A percentile compares a stretch with the other conserved stretches of the same genome.
Evolutionary conservation across 2,329 filamentous ascomycete species (phyloP).

Genomic region (Talaromyces pinophilus): DNA sequence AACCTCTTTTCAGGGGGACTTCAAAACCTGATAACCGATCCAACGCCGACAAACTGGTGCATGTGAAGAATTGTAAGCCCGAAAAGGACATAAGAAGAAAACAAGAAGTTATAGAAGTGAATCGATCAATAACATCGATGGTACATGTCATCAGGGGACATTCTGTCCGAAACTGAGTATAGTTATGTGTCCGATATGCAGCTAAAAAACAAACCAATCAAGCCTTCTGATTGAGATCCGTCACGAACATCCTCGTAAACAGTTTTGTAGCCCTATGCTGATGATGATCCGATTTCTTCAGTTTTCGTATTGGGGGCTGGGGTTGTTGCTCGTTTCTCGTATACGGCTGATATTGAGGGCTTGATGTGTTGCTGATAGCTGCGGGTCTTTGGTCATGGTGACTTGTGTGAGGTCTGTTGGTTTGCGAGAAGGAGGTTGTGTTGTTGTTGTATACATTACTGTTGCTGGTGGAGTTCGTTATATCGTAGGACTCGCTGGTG

Average conservation of each 20-base stretch:
- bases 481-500: not conserved
- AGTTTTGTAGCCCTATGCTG: constrained; percentile 3
- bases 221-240: not conserved
- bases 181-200: not conserved
- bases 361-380: not conserved
- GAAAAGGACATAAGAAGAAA: too few species aligned
- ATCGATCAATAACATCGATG: not conserved
- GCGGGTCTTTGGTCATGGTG: not conserved
- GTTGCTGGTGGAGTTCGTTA: not conserved
- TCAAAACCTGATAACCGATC: not conserved
- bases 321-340: not conserved
- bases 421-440: not conserved
- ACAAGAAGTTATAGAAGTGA: not conserved
- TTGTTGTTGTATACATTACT: constrained; percentile 1
- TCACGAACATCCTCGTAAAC: constrained; percentile 5
- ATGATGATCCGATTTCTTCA: not conserved
- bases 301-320: not conserved
- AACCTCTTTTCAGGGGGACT: not conserved
- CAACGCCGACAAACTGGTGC: not conserved
- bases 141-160: not conserved
- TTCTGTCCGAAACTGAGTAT: not conserved
- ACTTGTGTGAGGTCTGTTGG: not conserved
- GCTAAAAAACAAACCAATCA: not conserved
- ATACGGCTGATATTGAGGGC: not conserved
- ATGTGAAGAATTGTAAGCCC: not conserved